Evolutionary conservation across 345 rosid genomes (phyloP).

Genomic region (Trapa bicornis): DNA sequence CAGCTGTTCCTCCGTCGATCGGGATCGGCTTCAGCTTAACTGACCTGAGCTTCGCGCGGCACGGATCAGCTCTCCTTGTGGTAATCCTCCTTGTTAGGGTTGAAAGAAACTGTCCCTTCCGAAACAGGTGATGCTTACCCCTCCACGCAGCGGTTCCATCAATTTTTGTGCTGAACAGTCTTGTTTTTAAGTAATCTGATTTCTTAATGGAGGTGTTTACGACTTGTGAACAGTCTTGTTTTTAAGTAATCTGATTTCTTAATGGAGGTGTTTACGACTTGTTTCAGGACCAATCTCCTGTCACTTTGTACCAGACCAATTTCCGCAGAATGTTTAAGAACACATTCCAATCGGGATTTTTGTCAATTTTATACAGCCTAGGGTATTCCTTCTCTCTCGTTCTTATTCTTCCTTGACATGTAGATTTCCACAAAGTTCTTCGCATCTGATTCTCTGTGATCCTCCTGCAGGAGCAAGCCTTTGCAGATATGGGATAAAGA

Average conservation of each 20-base stretch:
- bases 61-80: not conserved
- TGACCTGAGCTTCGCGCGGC: not conserved
- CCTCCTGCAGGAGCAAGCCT: constrained; percentile 52
- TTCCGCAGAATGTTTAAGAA: constrained; percentile 47
- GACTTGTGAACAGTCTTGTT: not conserved
- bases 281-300: not conserved
- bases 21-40: not conserved
- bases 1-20: not conserved
- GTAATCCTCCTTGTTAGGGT: not conserved
- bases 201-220: not conserved
- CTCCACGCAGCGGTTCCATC: not conserved
- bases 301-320: not conserved
- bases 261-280: not conserved
- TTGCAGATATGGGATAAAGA: constrained; percentile 86
- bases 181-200: too few relatives aligned
- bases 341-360: constrained; percentile 79
- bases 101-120: not conserved
- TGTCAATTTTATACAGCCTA: constrained; percentile 69
- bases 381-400: constrained; percentile 28
- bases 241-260: not conserved
- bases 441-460: not conserved
- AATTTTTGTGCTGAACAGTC: not conserved
- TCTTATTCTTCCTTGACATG: not conserved
- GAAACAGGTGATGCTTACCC: not conserved
- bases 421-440: not conserved